Base-by-base conservation (phyloP, 768 basidiomycete genomes). In the Auriculariales sp. region DNA sequence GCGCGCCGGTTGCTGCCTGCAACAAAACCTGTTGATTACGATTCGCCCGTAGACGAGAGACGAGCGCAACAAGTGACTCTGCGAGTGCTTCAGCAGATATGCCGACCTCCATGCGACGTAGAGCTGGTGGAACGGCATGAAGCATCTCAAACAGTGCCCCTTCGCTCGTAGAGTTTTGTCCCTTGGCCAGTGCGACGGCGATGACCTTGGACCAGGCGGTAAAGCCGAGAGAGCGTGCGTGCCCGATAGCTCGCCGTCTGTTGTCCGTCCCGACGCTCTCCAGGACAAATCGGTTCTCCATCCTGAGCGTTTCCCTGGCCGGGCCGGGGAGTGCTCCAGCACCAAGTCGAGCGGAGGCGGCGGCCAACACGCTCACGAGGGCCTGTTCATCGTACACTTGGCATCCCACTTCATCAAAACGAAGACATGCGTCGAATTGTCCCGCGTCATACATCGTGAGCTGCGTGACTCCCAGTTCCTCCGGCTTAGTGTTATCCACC, bases 71-170 rank as follows among this genome's bases (percentile, higher is more conserved):
- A 4, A 86, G 73, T 0, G 79, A 76, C 57, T 94, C 91, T 1
- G 89, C 84, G 6, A 98, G 71, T 3, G 93, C 65, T n/a, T 92
- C 73, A 10, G 87, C 74, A 1, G 88, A 2, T 78, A 69, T 51
- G n/a, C n/a, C n/a, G 81, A 74, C 19, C 83, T 67, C 49, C 79
- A 80, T 10, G 70, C 64, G 0, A 28, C 73, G 74, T 36, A 93
- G 73, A 19, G 77, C 76, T 2, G 71, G 64, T 1, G 91, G 84
- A 19, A 95, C 71, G 19, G 87, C 80, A 56, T 86, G 82, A 17
- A 98, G 72, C 17, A 98, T 68, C 60, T 95, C 94, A 56, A 94
- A 89, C 4, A 95, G 70, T 70, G 94, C 83, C 53, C 79, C 81
- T 64, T 97, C 92, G 24, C 89, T 76, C 24, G n/a, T n/a, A n/a